Base-by-base conservation (phyloP, 2,329 filamentous ascomycete genomes). In the Nigrospora osmanthi region DNA sequence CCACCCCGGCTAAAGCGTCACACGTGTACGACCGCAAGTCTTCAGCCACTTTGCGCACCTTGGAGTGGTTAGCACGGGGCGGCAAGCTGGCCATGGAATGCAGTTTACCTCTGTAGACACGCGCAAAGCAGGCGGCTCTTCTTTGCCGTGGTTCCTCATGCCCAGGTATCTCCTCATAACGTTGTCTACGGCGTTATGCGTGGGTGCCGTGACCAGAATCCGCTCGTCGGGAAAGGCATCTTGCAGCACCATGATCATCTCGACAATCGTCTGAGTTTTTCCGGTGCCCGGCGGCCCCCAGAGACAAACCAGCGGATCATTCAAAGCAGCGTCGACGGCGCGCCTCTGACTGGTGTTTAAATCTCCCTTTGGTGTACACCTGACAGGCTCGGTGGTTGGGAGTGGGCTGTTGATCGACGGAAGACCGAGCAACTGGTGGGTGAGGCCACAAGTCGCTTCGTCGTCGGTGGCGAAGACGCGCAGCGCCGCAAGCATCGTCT, bases 261-360 rank as follows among this genome's bases (percentile, higher is more conserved):
- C 56, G 2, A 68, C 63, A 7, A 69, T 62, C 0, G 67, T 70
- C 33, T 67, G 60, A 0, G 68, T 70, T 47, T 71, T 72, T 4
- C 67, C 68, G 1, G 69, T 71, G 4, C 69, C 70, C 1, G 68
- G 68, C 12, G 69, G 66, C 0, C 67, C 68, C 67, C 69, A 71
- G 3, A 71, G 55, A 38, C 64, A 69, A 3, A 63, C 63, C 3
- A 71, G 48, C 5, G 57, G 52, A 39, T 57, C 50, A 1, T 38
- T 53, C 30, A 68, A 47, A 3, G 66, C 30, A 2, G 44, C 34
- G 14, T 16, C 17, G 1, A 69, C 54, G 6, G 65, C 65, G 7
- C 51, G 45, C 40, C 61, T 64, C 42, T 68, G 64, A 44, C 62
- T 64, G 34, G 50, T 45, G 44, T 67, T 68, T 19, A 66, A 53